Evolutionary conservation across 1,284 basidiomycete genomes (phyloP).

Genomic region (Neonothopanus nambi): DNA sequence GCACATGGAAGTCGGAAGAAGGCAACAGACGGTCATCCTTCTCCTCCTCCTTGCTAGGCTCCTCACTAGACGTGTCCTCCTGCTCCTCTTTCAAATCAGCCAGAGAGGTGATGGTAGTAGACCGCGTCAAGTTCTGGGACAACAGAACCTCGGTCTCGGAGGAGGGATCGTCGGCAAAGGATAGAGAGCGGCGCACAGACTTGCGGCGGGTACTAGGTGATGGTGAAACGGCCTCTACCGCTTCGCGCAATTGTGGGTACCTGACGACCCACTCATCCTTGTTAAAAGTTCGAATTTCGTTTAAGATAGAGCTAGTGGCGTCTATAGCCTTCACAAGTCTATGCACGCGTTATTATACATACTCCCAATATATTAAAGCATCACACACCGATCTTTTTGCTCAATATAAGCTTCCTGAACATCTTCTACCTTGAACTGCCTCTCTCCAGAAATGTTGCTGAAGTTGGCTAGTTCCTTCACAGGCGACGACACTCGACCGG

Average conservation of each 20-base stretch:
- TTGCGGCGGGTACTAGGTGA: conserved; percentile 35
- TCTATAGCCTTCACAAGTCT: conserved; percentile 80
- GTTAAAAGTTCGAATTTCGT: conserved; percentile 80
- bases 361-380: neutral
- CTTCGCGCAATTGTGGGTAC: conserved; percentile 72
- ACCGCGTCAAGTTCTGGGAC: conserved; percentile 50
- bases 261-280: conserved; percentile 84
- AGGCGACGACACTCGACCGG: conserved; percentile 35
- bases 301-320: conserved; percentile 68
- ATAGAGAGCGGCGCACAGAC: conserved; percentile 64
- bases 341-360: conserved; percentile 6
- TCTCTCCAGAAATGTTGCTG: conserved; percentile 31
- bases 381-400: conserved; percentile 65
- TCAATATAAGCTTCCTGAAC: conserved; percentile 74
- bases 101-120: conserved; percentile 57
- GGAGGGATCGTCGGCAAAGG: conserved; percentile 80
- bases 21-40: conserved; percentile 45
- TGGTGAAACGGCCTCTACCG: conserved; percentile 30
- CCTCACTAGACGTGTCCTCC: conserved; percentile 25
- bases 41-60: conserved; percentile 31
- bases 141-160: conserved; percentile 69
- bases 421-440: conserved; percentile 59
- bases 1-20: conserved; percentile 75
- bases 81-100: conserved; percentile 41
- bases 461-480: conserved; percentile 27